Evolutionary conservation across 2,329 filamentous ascomycete genomes (phyloP), one percentile per base, ranked within the genome.

Genomic region (Polytolypa hystricis): DNA sequence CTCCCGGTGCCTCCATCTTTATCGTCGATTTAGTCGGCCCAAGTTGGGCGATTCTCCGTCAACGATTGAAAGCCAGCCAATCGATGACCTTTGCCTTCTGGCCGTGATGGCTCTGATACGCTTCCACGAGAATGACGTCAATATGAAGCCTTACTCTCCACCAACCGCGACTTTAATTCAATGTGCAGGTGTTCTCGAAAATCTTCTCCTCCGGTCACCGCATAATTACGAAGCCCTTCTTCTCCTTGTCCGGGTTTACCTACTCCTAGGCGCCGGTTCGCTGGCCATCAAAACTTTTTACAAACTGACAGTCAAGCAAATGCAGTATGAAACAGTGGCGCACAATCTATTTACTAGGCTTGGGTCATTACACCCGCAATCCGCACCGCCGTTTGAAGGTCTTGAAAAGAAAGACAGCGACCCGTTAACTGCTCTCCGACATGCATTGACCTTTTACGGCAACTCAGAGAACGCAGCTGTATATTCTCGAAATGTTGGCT

Each of bases 291-390:
- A 54, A 27, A 57, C 54, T 8, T 69, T 68, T 46, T 52, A 54
- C 41, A 61, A 58, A 39, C 55, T 69, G 12, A 62, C 61, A 11
- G 54, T 69, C 34, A 69, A 69, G 44, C 65, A 69, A 36, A 45
- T 69, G 40, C 66, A 69, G 46, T 64, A 58, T 43, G 64, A 68
- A 43, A 63, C 60, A 12, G 58, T 69, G 30, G 60, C 62, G 5
- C 65, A 69, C 48, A 59, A 64, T 27, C 48, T 69, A 9, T 63
- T 64, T 42, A 67, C 65, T 1, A 62, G 65, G 14, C 56, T 69
- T 27, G 60, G 63, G 18, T 62, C 61, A 1, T 57, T 68, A 15
- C 66, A 69, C 40, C 66, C 66, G 23, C 55, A 61, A 33, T 50
- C 56, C 17, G 58, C 54, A 10, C 59, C 61, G 4, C 57, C 61